Evolutionary conservation across 2,329 filamentous ascomycete genomes (phyloP), one percentile per base, ranked within the genome.

Genomic region (Blastomyces silverae): DNA sequence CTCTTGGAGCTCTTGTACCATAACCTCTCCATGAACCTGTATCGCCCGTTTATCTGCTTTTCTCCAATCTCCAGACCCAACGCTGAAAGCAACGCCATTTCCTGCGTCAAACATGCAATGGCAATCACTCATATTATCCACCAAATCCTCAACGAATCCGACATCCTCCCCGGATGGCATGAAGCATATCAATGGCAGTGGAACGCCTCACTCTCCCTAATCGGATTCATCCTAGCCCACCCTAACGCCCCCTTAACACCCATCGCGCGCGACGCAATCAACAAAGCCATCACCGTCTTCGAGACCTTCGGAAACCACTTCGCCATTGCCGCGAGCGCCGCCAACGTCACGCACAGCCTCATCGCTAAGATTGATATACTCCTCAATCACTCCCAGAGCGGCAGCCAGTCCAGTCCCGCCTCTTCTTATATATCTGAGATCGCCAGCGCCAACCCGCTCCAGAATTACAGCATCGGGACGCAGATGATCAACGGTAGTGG

Each of bases 111-210:
- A 2, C 68, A 72, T 20, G 73, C 76, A 6, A 73, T 79, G 37
- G 69, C 74, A 2, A 59, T 76, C n/a, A 78, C 77, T 4, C 70
- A 72, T 15, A 78, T 80, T 22, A 72, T 76, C 55, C 73, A 79
- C 46, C 76, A 79, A 55, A 68, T 75, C 1, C 68, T 77, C 20
- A 68, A 66, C 1, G 65, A 68, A 2, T 76, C 76, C 0, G 69
- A 72, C 17, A 70, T 78, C 25, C 66, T 79, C 0, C 64, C 65
- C n/a, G 77, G 78, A 8, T 78, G 73, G 73, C 72, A 77, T 65
- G 75, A 78, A 61, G 71, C 73, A 0, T 80, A 79, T 61, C 76
- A 78, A 31, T 80, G 76, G 72, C 78, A 80, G 66, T 80, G 78
- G 77, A 77, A 79, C 64, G 76, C 78, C 0, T 70, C 76, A 0